phyloP scores from a whole-genome alignment of 176 grass and related monocot genomes.

The Panicum miliaceum region DNA sequence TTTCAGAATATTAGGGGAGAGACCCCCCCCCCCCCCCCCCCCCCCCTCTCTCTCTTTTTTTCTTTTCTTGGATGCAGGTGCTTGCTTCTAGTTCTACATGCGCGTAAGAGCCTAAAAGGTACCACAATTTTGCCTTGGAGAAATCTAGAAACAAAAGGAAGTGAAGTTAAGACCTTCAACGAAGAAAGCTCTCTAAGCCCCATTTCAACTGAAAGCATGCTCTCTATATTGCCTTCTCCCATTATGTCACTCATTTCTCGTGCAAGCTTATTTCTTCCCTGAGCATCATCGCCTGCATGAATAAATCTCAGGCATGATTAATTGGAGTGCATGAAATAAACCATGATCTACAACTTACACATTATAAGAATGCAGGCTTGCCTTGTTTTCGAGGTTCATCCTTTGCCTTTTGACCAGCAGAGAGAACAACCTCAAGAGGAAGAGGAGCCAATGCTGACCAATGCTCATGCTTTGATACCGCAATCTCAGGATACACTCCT shows the following conservation, averaged over 20 bases:
- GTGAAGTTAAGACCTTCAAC: conserved; percentile 69
- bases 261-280: conserved; percentile 76
- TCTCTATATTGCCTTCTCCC: conserved; percentile 99
- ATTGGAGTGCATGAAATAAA: conserved; percentile 36
- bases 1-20: conserved; percentile 5
- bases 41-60: too few species aligned
- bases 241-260: conserved; percentile 85
- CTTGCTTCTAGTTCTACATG: not conserved
- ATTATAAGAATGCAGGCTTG: conserved; percentile 34
- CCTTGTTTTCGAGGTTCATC: conserved; percentile 79
- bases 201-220: conserved; percentile 99
- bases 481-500: conserved; percentile 97
- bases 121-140: conserved; percentile 4
- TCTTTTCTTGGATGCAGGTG: not conserved
- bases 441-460: conserved; percentile 99
- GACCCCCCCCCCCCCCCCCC: too few species aligned
- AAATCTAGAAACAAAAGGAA: conserved; percentile 39
- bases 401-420: conserved; percentile 97
- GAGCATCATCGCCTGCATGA: conserved; percentile 66
- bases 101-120: conserved; percentile 4
- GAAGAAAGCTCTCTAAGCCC: conserved; percentile 94
- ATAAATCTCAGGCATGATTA: conserved; percentile 42
- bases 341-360: conserved; percentile 14
- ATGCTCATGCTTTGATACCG: conserved; percentile 90
- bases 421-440: conserved; percentile 93